Conservation (phyloP, 495 filamentous ascomycete genomes). For the Penicillium canariense region DNA sequence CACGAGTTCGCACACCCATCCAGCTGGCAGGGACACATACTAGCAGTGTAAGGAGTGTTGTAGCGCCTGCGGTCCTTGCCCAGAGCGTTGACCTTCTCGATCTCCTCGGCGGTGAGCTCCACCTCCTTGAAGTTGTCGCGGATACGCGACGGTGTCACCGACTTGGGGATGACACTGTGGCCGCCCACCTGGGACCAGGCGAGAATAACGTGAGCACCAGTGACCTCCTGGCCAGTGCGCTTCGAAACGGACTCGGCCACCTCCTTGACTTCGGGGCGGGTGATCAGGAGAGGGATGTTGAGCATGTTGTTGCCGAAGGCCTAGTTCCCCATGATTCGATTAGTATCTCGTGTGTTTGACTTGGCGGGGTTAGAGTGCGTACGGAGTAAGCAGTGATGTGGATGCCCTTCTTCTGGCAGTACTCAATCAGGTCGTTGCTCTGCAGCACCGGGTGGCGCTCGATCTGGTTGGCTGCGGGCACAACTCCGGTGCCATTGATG, state of each 20-base stretch:
- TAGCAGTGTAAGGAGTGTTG: constrained; percentile 45
- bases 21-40: constrained; percentile 16
- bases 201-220: constrained; percentile 44
- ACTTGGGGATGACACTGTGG: constrained; percentile 52
- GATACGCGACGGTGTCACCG: constrained; percentile 47
- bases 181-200: constrained; percentile 50
- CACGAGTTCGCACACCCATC: background rate
- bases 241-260: constrained; percentile 42
- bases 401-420: constrained; percentile 45
- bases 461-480: constrained; percentile 51
- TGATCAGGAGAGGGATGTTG: constrained; percentile 44
- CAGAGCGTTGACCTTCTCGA: constrained; percentile 41
- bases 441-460: constrained; percentile 51
- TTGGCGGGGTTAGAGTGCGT: constrained; percentile 1
- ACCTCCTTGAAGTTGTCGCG: constrained; percentile 50
- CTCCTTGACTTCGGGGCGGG: constrained; percentile 42
- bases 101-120: constrained; percentile 45
- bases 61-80: constrained; percentile 46
- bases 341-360: background rate
- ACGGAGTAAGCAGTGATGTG: constrained; percentile 52
- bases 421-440: constrained; percentile 42
- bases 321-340: constrained; percentile 11
- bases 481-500: constrained; percentile 48
- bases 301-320: constrained; percentile 51
- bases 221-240: constrained; percentile 39